phyloP scores from a whole-genome alignment of 2,329 filamentous ascomycete genomes.

The Aphanocladium album region DNA sequence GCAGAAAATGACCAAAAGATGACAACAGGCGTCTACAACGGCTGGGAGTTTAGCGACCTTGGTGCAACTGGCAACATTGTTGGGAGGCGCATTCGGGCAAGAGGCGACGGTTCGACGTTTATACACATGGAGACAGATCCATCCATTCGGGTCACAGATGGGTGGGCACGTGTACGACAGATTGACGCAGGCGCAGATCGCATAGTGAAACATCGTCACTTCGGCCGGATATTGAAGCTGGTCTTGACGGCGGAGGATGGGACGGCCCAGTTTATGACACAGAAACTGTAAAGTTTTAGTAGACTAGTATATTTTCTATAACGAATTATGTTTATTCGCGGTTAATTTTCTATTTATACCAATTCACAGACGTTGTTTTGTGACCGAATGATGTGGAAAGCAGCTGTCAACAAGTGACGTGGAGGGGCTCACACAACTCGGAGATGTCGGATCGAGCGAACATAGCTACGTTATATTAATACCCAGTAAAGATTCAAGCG shows the following conservation, averaged over 20 bases:
- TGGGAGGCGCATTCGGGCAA: neutral
- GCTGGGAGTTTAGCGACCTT: slow-evolving; percentile 6
- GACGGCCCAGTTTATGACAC: neutral
- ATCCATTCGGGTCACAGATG: slow-evolving; percentile 1
- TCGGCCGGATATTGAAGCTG: neutral
- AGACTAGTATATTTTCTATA: neutral
- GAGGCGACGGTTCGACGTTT: slow-evolving; percentile 1
- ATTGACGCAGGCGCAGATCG: neutral
- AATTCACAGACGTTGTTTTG: neutral
- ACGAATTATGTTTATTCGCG: neutral
- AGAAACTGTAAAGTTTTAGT: neutral
- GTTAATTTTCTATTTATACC: neutral
- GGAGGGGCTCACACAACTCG: no score
- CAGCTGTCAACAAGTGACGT: neutral
- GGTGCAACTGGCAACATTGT: slow-evolving; percentile 4
- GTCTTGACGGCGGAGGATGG: neutral
- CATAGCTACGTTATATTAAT: no score
- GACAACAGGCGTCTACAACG: slow-evolving; percentile 8
- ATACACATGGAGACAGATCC: slow-evolving; percentile 8
- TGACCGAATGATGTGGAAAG: neutral
- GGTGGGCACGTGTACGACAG: neutral
- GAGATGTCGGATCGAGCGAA: no score
- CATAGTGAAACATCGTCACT: neutral
- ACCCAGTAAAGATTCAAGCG: no score
- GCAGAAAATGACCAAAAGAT: neutral